Evolutionary conservation across 306 rosid species (phyloP), one percentile per base, ranked within the genome.

Genomic region (Luffa aegyptiaca): DNA sequence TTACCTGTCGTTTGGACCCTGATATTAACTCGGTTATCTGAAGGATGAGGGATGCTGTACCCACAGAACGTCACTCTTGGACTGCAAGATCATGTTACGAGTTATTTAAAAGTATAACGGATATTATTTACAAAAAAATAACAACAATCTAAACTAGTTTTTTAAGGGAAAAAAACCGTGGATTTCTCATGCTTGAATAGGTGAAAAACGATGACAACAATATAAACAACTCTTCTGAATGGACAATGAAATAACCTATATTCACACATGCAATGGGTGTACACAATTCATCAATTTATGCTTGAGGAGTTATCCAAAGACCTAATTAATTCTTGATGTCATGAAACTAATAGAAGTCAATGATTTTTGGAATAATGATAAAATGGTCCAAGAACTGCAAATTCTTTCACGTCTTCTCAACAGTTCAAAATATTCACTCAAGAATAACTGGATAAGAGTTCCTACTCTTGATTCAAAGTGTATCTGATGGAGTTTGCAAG

Each of bases 1-100:
- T 84, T 85, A 89, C 98, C 93, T 56, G 93, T 94, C 53, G 97
- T 89, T 77, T 92, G 94, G 76, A 92, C 87, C 84, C 97, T 87
- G 65, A 90, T 83, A 78, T 94, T 94, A 81, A 92, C 98, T 48
- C 84, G 88, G 75, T 89, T 92, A 9, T 94, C 96, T 37, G 93
- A 94, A 58, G 93, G 98, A 87, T 94, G 97, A 77, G 98, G 97
- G 82, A 90, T 94, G 94, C 89, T 94, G 83, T 92, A 89, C 17
- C 97, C 98, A 64, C 86, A 81, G 76, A 90, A 94, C 76, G 88
- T 61, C 71, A 86, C 88, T 81, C 94, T 86, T 70, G 93, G 96
- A 78, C 93, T 89, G 92, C 88, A 88, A 85, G 14, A 81, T 49
- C 63, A 78, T 6, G 53, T 46, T 46, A 58, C 6, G 33, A 20